Evolutionary conservation across 768 basidiomycete genomes (phyloP).

Genomic region (Tricholoma sp.): DNA sequence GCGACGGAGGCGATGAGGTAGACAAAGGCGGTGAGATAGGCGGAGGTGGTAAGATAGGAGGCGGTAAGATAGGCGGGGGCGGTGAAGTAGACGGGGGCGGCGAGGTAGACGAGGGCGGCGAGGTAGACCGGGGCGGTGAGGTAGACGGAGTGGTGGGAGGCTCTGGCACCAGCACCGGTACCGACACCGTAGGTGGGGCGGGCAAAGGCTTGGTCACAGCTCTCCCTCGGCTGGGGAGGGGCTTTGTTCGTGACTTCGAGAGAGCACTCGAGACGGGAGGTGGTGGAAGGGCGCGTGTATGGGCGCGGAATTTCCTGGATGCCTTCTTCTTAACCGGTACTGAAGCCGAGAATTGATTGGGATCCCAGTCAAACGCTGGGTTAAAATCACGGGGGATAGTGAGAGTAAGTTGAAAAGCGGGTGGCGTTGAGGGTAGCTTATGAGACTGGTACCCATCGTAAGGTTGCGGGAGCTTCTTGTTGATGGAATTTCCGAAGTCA

Average conservation of each 20-base stretch:
- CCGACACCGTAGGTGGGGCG: neutral
- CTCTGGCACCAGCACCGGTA: no score
- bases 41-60: neutral
- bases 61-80: no score
- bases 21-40: no score
- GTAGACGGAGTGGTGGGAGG: neutral
- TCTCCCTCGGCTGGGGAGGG: neutral
- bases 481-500: constrained; percentile 6
- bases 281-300: neutral
- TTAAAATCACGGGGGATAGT: neutral
- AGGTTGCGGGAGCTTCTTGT: constrained; percentile 9
- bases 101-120: neutral
- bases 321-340: no score
- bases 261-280: neutral
- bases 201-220: neutral
- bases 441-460: neutral
- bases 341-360: neutral
- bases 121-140: neutral
- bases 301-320: neutral
- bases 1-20: no score
- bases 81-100: no score
- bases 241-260: neutral
- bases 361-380: neutral
- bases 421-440: neutral
- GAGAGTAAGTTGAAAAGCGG: neutral